These are phyloP conservation scores for Candida wancherniae DNA, from an alignment of 805 yeast species.

Conservation along the genomic window DNA sequence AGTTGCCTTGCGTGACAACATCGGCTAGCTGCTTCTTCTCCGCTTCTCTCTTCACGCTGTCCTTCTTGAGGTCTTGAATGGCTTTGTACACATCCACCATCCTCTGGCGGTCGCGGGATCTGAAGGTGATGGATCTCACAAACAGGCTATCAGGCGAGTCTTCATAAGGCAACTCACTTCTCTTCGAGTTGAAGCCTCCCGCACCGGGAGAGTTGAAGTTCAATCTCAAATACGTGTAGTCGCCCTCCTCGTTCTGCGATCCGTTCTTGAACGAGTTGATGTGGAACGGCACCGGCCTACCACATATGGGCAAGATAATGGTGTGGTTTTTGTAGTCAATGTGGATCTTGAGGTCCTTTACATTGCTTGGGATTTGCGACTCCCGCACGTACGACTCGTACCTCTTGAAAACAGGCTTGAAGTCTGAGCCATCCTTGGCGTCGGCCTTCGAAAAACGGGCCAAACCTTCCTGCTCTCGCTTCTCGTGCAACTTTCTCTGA, in stretches of 20 bases:
- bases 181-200: constrained; percentile 63
- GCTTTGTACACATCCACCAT: constrained; percentile 86
- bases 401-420: constrained; percentile 74
- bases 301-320: constrained; percentile 83
- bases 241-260: constrained; percentile 94
- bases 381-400: constrained; percentile 94
- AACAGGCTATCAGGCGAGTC: constrained; percentile 83
- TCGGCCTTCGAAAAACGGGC: constrained; percentile 77
- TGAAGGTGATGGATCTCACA: constrained; percentile 77
- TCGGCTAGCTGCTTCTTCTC: constrained; percentile 91
- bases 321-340: constrained; percentile 88
- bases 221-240: constrained; percentile 81
- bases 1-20: constrained; percentile 86
- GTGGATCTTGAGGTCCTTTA: constrained; percentile 78
- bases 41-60: constrained; percentile 81
- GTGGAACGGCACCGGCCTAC: constrained; percentile 97
- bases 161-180: constrained; percentile 85
- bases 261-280: constrained; percentile 92
- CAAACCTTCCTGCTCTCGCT: constrained; percentile 81
- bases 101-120: constrained; percentile 87
- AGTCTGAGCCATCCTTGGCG: constrained; percentile 58
- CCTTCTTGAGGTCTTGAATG: constrained; percentile 88
- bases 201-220: constrained; percentile 93
- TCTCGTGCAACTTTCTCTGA: constrained; percentile 78
- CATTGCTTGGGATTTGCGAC: constrained; percentile 80